Evolutionary conservation across 768 basidiomycete genomes (phyloP), one percentile per base, ranked within the genome.

Genomic region (Cystofilobasidium macerans): DNA sequence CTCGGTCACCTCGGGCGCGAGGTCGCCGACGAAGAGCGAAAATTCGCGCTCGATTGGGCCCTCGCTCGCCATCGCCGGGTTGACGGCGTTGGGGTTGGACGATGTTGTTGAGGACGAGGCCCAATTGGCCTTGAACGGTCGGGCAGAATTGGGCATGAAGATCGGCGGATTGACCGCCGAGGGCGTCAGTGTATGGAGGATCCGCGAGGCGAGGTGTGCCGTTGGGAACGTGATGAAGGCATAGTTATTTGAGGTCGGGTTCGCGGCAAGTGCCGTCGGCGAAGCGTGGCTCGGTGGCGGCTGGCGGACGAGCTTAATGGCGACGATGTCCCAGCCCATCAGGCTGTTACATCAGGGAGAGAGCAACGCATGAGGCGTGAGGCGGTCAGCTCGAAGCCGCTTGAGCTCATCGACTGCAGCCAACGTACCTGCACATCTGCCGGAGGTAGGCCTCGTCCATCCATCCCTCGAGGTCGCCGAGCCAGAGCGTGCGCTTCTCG

Each of bases 371-470:
- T 26, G 18, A 53, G 48, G 47, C 20, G 24, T 26, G 47, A 48
- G 20, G 24, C 38, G 38, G 47, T 48, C 47, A 51, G 48, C 28
- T n/a, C n/a, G n/a, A n/a, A n/a, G n/a, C n/a, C n/a, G n/a, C n/a
- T n/a, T n/a, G n/a, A n/a, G n/a, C n/a, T n/a, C n/a, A n/a, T n/a
- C n/a, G n/a, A n/a, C n/a, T n/a, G n/a, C n/a, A n/a, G 7, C 2
- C 28, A 3, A 54, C 51, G 43, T 13, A 42, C 58, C 38, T 60
- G 77, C 89, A 89, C 72, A 91, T 88, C 75, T 89, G 87, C 76
- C 87, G 86, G 51, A 85, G 87, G 79, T 92, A 94, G 75, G 88
- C 86, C 82, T 91, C 89, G 78, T 93, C 89, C 92, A 94, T 93
- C 91, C 91, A 94, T 70, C 86, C 84, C 76, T 94, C 91, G 62